Percentiles rank a stretch among this genome's conserved stretches.
phyloP scores from a whole-genome alignment of 2,329 filamentous ascomycete genomes.

The Botrytis tulipae region DNA sequence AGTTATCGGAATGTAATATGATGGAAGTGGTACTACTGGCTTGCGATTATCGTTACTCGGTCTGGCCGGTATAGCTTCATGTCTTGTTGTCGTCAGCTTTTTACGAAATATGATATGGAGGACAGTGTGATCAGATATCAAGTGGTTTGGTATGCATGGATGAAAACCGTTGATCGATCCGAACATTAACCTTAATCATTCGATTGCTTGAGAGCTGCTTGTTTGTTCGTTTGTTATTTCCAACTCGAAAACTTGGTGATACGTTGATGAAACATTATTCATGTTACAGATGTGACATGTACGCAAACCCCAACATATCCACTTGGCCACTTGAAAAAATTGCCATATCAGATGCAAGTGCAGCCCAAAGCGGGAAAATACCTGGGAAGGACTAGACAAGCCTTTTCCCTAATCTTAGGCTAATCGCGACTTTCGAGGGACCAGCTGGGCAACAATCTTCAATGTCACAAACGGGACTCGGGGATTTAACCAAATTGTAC shows the following conservation, averaged over 20 bases:
- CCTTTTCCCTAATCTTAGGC: slow-evolving; percentile 5
- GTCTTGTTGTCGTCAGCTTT: slow-evolving; percentile 5
- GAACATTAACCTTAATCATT: not conserved
- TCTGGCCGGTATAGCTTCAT: slow-evolving; percentile 16
- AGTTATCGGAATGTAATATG: not conserved
- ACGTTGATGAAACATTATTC: slow-evolving; percentile 9
- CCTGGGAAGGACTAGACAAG: slow-evolving; percentile 4
- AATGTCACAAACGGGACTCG: not conserved
- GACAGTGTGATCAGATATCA: slow-evolving; percentile 11
- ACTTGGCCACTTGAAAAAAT: slow-evolving; percentile 3
- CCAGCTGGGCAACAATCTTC: slow-evolving; percentile 8
- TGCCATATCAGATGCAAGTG: not conserved
- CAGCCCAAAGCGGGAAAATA: not conserved
- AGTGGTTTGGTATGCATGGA: not conserved
- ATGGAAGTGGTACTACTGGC: not conserved
- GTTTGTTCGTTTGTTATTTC: not conserved
- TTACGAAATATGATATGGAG: not conserved
- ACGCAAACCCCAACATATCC: not conserved
- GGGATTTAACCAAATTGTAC: slow-evolving; percentile 11
- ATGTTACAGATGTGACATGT: slow-evolving; percentile 12
- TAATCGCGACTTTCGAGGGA: not conserved
- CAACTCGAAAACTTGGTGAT: not conserved
- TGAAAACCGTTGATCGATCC: not conserved
- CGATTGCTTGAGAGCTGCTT: not conserved
- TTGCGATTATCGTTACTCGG: slow-evolving; percentile 14